A percentile compares a stretch with the other conserved stretches of the same genome.
These are phyloP conservation scores for Colletotrichum costaricense DNA, from an alignment of 2,329 filamentous ascomycete species.

Conservation along the genomic window DNA sequence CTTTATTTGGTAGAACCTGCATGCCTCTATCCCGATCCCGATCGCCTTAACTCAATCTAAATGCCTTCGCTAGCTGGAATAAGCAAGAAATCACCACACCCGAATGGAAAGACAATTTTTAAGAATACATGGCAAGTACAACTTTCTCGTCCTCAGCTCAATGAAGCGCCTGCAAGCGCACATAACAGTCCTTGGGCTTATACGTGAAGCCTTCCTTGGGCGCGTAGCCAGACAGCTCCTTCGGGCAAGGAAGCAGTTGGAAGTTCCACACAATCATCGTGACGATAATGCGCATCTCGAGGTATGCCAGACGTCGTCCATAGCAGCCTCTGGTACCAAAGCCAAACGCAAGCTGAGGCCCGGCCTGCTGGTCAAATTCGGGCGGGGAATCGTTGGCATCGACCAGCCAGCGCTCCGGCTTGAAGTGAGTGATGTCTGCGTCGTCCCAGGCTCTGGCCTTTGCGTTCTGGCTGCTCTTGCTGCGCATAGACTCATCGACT, in stretches of 20 bases:
- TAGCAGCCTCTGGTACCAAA: constrained; percentile 50
- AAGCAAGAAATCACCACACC: neutral
- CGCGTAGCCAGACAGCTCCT: neutral
- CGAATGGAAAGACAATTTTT: too few relatives aligned
- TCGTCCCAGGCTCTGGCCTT: constrained; percentile 14
- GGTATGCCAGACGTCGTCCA: constrained; percentile 48
- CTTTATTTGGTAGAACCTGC: neutral
- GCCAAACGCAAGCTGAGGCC: constrained; percentile 49
- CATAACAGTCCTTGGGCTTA: neutral
- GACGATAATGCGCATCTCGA: constrained; percentile 47
- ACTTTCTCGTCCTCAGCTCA: neutral
- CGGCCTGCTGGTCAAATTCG: constrained; percentile 46
- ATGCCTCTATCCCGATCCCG: neutral
- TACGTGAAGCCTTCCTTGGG: neutral
- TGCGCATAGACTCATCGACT: constrained; percentile 42
- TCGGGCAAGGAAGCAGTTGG: constrained; percentile 37
- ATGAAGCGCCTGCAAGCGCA: neutral
- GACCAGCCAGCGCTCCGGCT: constrained; percentile 39
- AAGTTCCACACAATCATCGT: constrained; percentile 52
- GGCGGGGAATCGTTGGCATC: constrained; percentile 3
- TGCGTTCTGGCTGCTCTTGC: neutral
- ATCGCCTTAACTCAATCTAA: neutral
- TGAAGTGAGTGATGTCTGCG: constrained; percentile 26
- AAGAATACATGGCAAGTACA: too few relatives aligned
- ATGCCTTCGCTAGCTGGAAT: neutral